Evolutionary conservation across 345 rosid genomes (phyloP), one percentile per base, ranked within the genome.

Genomic region (Sonneratia caseolaris): DNA sequence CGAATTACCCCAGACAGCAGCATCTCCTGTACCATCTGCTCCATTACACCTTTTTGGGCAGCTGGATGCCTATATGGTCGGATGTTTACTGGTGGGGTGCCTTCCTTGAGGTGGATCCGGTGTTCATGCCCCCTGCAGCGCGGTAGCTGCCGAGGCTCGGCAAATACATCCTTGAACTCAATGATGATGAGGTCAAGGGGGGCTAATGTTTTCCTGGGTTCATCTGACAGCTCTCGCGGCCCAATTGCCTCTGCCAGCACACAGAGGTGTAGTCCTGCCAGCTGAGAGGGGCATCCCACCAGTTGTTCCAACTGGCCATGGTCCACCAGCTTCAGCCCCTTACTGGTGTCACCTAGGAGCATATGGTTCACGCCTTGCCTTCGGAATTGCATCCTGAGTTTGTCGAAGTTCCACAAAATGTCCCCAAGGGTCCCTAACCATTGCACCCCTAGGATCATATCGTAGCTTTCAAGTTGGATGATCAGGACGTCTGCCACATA

Each of bases 1-100:
- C 49, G 16, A 4, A 76, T 76, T 0, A 71, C 12, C 0, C 78
- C 70, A 0, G 42, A 1, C n/a, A 47, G n/a, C 5, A 70, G 24
- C 74, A 76, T 76, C 12, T 70, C 70, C 2, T n/a, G 9, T 0
- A 65, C 67, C 71, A 76, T 43, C n/a, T 15, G 2, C 43, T 76
- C 78, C 0, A 70, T 48, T 6, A n/a, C 64, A 47, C 37, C 53
- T 14, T 37, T 76, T 37, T 76, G 67, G 3, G 37, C 6, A 13
- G 66, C 11, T 5, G 74, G n/a, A 8, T 76, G 27, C 1, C 55
- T 35, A 27, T 76, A 76, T 2, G 74, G 74, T 32, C 70, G 48
- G 2, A 70, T 24, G 6, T 40, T 69, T n/a, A 75, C 16, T 1
- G 70, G 49, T 10, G 51, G 1, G 0, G 64, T 24, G 12, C 48